These are phyloP conservation scores for Neurospora sp. DNA, from an alignment of 495 filamentous ascomycete species.

Conservation along the genomic window DNA sequence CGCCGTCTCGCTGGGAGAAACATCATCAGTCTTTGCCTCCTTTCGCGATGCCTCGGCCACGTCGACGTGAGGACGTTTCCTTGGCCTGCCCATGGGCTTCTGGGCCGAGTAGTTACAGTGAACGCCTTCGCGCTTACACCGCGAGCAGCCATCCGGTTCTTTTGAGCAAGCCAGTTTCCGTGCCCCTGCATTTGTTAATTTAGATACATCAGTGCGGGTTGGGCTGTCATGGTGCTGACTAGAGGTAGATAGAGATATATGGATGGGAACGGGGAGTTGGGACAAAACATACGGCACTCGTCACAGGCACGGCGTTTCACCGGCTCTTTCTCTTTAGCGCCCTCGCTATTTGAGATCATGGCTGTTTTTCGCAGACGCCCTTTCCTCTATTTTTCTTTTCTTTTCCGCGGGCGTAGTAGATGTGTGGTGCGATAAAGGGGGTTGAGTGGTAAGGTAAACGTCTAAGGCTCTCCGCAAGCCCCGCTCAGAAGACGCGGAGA, in stretches of 20 bases:
- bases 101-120: slow-evolving; percentile 48
- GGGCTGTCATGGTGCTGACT: neutral
- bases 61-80: slow-evolving; percentile 42
- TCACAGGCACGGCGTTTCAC: slow-evolving; percentile 49
- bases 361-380: neutral
- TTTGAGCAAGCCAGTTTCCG: slow-evolving; percentile 55
- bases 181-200: slow-evolving; percentile 29
- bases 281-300: slow-evolving; percentile 46
- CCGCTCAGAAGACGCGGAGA: neutral
- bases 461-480: neutral
- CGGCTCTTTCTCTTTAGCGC: neutral
- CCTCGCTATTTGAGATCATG: neutral
- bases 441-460: neutral
- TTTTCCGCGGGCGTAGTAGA: neutral
- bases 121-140: slow-evolving; percentile 44
- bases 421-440: neutral
- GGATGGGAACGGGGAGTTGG: neutral
- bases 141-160: slow-evolving; percentile 42
- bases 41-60: slow-evolving; percentile 3
- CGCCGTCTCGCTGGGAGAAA: neutral
- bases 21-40: neutral
- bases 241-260: neutral
- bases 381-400: neutral
- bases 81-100: slow-evolving; percentile 52
- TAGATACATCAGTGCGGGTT: slow-evolving; percentile 11